Conservation (phyloP, 2,329 filamentous ascomycete species). For the Davidsoniella neocaledoniae region DNA sequence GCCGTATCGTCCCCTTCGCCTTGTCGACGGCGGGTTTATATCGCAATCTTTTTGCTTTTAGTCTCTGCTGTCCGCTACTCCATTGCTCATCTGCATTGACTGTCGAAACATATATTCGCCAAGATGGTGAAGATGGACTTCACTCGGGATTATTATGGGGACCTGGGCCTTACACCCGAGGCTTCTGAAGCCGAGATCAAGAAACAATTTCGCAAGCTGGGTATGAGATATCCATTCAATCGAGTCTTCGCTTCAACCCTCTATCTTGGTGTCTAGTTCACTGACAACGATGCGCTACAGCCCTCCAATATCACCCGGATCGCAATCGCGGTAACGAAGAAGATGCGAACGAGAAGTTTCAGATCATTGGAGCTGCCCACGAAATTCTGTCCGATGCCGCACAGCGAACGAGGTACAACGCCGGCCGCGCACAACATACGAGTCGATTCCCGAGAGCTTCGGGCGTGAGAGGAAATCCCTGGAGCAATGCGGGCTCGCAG, state of each 20-base stretch:
- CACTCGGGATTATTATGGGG: conserved; percentile 67
- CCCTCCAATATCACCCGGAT: conserved; percentile 75
- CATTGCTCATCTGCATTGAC: neutral
- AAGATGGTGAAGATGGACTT: conserved; percentile 12
- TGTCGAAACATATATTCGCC: neutral
- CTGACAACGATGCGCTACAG: conserved; percentile 25
- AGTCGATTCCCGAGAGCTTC: conserved; percentile 31
- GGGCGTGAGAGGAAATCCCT: conserved; percentile 41
- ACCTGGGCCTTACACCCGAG: conserved; percentile 53
- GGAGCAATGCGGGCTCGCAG: conserved; percentile 30
- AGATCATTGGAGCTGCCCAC: conserved; percentile 71
- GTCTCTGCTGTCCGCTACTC: neutral
- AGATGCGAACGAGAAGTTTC: conserved; percentile 68
- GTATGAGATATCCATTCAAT: conserved; percentile 26
- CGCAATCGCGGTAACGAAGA: conserved; percentile 70
- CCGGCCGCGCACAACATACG: conserved; percentile 17
- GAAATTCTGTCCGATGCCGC: conserved; percentile 47
- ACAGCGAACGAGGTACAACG: conserved; percentile 36
- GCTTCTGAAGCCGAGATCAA: conserved; percentile 63
- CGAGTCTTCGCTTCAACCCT: neutral
- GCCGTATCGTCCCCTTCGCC: neutral
- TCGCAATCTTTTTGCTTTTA: neutral
- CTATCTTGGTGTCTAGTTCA: neutral
- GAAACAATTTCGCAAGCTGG: conserved; percentile 72
- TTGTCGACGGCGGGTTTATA: neutral